These are phyloP conservation scores for Pythium pyrilobum DNA, from an alignment of 352 stramenopile genomes.

Conservation along the genomic window DNA sequence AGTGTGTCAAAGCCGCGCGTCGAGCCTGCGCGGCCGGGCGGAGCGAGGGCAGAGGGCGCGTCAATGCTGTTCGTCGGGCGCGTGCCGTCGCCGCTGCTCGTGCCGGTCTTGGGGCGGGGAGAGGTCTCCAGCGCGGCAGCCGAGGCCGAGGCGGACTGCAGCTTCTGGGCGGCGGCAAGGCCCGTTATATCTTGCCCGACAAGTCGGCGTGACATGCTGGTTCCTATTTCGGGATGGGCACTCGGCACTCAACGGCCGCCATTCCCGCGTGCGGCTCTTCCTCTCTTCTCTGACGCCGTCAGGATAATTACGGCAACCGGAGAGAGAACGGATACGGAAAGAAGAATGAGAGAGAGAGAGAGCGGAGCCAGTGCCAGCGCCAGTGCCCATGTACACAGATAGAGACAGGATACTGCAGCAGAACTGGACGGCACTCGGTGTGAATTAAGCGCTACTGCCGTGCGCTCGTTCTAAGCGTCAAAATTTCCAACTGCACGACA, in stretches of 20 bases:
- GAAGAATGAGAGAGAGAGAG: too few species aligned
- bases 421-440: too few species aligned
- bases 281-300: too few species aligned
- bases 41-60: neutral
- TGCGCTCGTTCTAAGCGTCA: too few species aligned
- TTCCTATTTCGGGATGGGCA: constrained; percentile 18
- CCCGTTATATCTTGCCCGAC: constrained; percentile 24
- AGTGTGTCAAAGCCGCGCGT: constrained; percentile 16
- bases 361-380: too few species aligned
- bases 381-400: too few species aligned
- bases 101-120: neutral
- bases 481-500: too few species aligned
- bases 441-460: too few species aligned
- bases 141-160: neutral
- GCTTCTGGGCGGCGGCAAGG: neutral
- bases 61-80: constrained; percentile 5
- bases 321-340: too few species aligned
- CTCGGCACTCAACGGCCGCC: neutral
- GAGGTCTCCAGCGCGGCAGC: neutral
- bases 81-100: neutral
- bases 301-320: too few species aligned
- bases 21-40: neutral
- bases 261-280: too few species aligned
- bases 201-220: constrained; percentile 13
- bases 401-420: too few species aligned